phyloP scores from a whole-genome alignment of 257 asterid species.

The Salvia miltiorrhiza region DNA sequence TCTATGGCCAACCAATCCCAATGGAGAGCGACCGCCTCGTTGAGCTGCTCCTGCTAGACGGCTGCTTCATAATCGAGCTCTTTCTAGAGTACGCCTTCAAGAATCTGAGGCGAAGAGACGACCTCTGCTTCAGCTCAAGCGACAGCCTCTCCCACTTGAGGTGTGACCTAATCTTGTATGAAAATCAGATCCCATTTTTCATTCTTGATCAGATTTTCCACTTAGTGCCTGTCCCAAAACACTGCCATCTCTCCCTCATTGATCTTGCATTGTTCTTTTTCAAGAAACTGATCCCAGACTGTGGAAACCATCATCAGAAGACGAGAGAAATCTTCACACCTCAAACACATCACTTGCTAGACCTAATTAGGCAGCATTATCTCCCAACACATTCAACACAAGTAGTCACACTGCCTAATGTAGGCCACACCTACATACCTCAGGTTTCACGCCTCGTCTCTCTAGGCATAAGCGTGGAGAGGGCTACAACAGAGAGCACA shows the following conservation, averaged over 20 bases:
- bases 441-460: conserved; percentile 24
- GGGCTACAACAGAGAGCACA: conserved; percentile 12
- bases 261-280: conserved; percentile 45
- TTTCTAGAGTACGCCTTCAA: conserved; percentile 30
- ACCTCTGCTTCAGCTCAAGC: conserved; percentile 26
- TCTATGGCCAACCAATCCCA: conserved; percentile 33
- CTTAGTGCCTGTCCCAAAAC: conserved; percentile 38
- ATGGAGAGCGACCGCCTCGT: conserved; percentile 38
- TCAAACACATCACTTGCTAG: conserved; percentile 41
- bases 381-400: conserved; percentile 6
- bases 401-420: background rate
- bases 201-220: conserved; percentile 41
- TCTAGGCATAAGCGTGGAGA: conserved; percentile 33
- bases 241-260: conserved; percentile 26
- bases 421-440: background rate
- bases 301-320: background rate
- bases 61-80: conserved; percentile 54
- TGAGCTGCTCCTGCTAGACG: conserved; percentile 45
- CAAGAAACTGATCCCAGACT: conserved; percentile 23
- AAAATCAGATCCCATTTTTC: conserved; percentile 54
- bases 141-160: conserved; percentile 22
- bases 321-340: conserved; percentile 5
- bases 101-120: conserved; percentile 52
- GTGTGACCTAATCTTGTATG: conserved; percentile 44
- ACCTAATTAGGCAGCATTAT: conserved; percentile 44